Percentiles rank a stretch among this genome's conserved stretches.
phyloP scores from a whole-genome alignment of 2,329 filamentous ascomycete genomes.

The Arthrobotrys megalospora region DNA sequence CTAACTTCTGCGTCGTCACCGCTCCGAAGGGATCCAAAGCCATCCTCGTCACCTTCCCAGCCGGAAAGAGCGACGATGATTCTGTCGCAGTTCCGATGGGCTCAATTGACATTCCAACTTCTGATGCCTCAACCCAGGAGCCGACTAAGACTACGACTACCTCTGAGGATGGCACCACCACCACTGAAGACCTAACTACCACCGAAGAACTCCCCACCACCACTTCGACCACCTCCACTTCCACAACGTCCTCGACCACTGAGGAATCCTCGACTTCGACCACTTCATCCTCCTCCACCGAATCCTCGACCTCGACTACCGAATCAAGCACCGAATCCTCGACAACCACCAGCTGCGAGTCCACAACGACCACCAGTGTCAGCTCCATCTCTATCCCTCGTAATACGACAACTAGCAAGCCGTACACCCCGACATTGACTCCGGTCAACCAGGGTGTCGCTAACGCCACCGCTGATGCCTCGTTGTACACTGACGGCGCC shows the following conservation, averaged over 20 bases:
- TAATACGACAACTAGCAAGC: slow-evolving; percentile 39
- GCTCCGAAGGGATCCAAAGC: slow-evolving; percentile 77
- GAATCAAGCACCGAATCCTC: slow-evolving; percentile 10
- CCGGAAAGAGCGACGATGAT: slow-evolving; percentile 42
- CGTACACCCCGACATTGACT: slow-evolving; percentile 56
- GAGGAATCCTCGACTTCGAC: slow-evolving; percentile 28
- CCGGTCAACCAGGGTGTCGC: slow-evolving; percentile 58
- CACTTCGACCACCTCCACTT: slow-evolving; percentile 33
- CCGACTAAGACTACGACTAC: slow-evolving; percentile 23
- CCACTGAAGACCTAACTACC: neutral
- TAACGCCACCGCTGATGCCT: slow-evolving; percentile 55
- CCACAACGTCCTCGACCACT: slow-evolving; percentile 13
- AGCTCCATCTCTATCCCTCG: neutral
- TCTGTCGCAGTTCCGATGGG: slow-evolving; percentile 37
- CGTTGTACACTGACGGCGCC: slow-evolving; percentile 43
- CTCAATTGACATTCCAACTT: slow-evolving; percentile 33
- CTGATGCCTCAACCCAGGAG: slow-evolving; percentile 15
- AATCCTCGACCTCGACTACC: slow-evolving; percentile 22
- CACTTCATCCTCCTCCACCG: slow-evolving; percentile 25
- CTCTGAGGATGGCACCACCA: neutral
- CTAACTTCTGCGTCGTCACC: slow-evolving; percentile 82
- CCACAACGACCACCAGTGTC: slow-evolving; percentile 4
- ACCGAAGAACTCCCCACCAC: slow-evolving; percentile 31
- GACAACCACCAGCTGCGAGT: slow-evolving; percentile 36
- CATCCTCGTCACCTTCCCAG: slow-evolving; percentile 75